phyloP scores from a whole-genome alignment of 192 early-diverging fungal genomes.

The Cetraspora pellucida region DNA sequence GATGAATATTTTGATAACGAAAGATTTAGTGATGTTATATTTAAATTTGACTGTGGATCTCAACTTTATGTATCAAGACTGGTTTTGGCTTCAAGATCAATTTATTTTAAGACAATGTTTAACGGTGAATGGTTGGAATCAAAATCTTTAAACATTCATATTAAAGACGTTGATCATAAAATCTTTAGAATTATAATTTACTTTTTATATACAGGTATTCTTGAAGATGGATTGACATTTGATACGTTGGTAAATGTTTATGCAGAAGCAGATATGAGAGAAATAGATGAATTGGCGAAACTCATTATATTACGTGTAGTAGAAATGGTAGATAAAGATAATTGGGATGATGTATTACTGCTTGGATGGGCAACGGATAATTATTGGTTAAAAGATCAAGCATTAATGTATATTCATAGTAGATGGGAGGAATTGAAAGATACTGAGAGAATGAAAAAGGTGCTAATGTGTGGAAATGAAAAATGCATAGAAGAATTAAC shows the following conservation, averaged over 20 bases:
- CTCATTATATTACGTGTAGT: not conserved
- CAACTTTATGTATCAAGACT: slow-evolving; percentile 6
- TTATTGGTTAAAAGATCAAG: not conserved
- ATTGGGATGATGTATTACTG: slow-evolving; percentile 32
- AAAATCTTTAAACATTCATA: slow-evolving; percentile 3
- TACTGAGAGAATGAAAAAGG: slow-evolving; percentile 21
- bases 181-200: slow-evolving; percentile 13
- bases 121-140: slow-evolving; percentile 27
- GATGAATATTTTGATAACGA: slow-evolving; percentile 22
- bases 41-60: slow-evolving; percentile 21
- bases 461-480: slow-evolving; percentile 15
- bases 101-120: slow-evolving; percentile 30
- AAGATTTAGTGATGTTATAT: slow-evolving; percentile 28
- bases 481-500: slow-evolving; percentile 23
- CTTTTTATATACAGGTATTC: slow-evolving; percentile 25
- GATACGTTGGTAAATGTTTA: slow-evolving; percentile 24
- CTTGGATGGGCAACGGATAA: slow-evolving; percentile 23
- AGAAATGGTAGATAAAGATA: slow-evolving; percentile 11
- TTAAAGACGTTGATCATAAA: slow-evolving; percentile 24
- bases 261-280: slow-evolving; percentile 17
- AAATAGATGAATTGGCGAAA: slow-evolving; percentile 12
- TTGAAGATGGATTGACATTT: slow-evolving; percentile 21
- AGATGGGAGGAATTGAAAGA: slow-evolving; percentile 22
- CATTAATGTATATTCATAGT: slow-evolving; percentile 2
- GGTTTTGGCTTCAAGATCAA: slow-evolving; percentile 24